phyloP scores from a whole-genome alignment of 495 filamentous ascomycete species.

The Penicillium canariense region DNA sequence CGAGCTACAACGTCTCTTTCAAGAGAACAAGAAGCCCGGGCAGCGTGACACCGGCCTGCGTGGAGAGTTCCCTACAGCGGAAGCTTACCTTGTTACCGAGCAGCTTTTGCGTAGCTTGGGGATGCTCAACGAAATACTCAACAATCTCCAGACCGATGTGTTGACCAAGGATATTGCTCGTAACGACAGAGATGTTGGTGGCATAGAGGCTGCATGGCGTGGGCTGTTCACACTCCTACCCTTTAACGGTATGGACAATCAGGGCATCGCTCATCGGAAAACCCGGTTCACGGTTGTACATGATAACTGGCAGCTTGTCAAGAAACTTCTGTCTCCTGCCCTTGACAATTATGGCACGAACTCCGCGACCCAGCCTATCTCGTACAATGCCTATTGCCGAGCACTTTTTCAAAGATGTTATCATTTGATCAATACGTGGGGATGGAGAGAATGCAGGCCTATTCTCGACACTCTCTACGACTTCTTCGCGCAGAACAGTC shows the following conservation, averaged over 20 bases:
- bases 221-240: conserved; percentile 73
- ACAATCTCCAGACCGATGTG: conserved; percentile 54
- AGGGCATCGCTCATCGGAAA: conserved; percentile 59
- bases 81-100: conserved; percentile 66
- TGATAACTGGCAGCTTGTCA: conserved; percentile 74
- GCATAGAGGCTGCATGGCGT: conserved; percentile 71
- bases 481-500: conserved; percentile 76
- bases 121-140: conserved; percentile 25
- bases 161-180: conserved; percentile 13
- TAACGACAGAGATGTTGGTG: conserved; percentile 44
- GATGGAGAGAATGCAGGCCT: conserved; percentile 76
- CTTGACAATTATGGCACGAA: conserved; percentile 64
- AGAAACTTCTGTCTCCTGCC: conserved; percentile 60
- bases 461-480: conserved; percentile 83
- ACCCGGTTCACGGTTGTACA: conserved; percentile 49
- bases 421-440: conserved; percentile 75
- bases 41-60: conserved; percentile 66
- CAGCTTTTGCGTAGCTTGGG: conserved; percentile 53
- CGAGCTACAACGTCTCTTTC: conserved; percentile 58
- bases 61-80: conserved; percentile 52
- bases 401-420: conserved; percentile 73
- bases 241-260: conserved; percentile 68
- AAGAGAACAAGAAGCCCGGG: conserved; percentile 53
- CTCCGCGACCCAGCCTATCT: conserved; percentile 50
- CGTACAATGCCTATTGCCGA: conserved; percentile 80